phyloP scores from a whole-genome alignment of 1,284 basidiomycete genomes.

The Chondrostereum purpureum region DNA sequence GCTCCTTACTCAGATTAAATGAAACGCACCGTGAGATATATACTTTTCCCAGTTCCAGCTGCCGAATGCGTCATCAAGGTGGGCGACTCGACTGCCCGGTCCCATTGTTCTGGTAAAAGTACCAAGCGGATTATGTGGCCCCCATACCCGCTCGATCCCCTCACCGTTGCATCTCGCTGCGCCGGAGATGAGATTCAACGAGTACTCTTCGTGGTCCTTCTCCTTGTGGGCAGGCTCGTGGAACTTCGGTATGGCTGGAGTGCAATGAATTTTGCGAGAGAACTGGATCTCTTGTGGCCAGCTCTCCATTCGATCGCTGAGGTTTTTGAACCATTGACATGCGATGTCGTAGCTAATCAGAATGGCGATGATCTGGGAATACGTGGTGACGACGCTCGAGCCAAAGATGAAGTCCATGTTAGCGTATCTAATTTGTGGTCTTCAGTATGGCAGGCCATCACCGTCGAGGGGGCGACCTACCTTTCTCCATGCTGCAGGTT shows the following conservation, averaged over 20 bases:
- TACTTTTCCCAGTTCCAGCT: too few species aligned
- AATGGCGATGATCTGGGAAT: neutral
- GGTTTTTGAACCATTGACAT: too few species aligned
- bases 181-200: conserved; percentile 12
- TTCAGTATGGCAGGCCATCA: neutral
- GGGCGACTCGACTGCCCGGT: too few species aligned
- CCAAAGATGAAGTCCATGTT: conserved; percentile 17
- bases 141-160: conserved; percentile 14
- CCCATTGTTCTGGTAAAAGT: too few species aligned
- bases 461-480: conserved; percentile 6
- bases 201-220: conserved; percentile 8
- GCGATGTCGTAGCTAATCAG: conserved; percentile 15
- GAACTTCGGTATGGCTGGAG: neutral
- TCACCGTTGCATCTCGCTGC: conserved; percentile 15
- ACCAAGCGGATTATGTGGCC: conserved; percentile 10
- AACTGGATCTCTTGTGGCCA: neutral
- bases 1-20: too few species aligned
- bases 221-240: too few species aligned
- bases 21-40: too few species aligned
- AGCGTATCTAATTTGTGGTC: conserved; percentile 11
- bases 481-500: conserved; percentile 14
- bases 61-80: too few species aligned
- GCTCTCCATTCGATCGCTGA: neutral
- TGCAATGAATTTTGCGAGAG: neutral
- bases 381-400: neutral